These are phyloP conservation scores for Aspergillus sp. DNA, from an alignment of 2,329 filamentous ascomycete species.

Conservation along the genomic window DNA sequence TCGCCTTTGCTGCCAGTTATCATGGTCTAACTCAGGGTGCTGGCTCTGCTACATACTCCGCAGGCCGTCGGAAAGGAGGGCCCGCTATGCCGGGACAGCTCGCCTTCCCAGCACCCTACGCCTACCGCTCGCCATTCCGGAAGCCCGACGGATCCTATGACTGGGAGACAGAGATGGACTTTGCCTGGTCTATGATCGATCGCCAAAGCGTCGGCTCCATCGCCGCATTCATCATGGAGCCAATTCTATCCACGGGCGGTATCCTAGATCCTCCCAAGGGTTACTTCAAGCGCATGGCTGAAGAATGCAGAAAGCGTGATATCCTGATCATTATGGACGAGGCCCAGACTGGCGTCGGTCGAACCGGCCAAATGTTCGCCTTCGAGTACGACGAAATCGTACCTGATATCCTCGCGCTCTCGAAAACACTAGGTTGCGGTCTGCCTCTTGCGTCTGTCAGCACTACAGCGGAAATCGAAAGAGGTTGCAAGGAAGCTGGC, in stretches of 20 bases:
- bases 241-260: slow-evolving; percentile 59
- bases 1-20: slow-evolving; percentile 59
- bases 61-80: slow-evolving; percentile 21
- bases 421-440: slow-evolving; percentile 62
- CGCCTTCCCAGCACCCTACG: slow-evolving; percentile 59
- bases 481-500: slow-evolving; percentile 47
- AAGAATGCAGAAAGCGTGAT: slow-evolving; percentile 54
- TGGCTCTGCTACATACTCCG: slow-evolving; percentile 46
- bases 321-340: slow-evolving; percentile 63
- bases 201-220: slow-evolving; percentile 60
- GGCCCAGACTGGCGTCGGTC: slow-evolving; percentile 59
- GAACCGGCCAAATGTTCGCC: slow-evolving; percentile 60
- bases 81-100: slow-evolving; percentile 56
- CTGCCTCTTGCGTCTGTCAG: slow-evolving; percentile 60
- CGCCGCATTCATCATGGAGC: slow-evolving; percentile 63
- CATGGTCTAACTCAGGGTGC: slow-evolving; percentile 62
- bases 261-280: slow-evolving; percentile 61
- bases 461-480: slow-evolving; percentile 55
- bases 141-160: slow-evolving; percentile 61
- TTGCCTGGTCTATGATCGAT: slow-evolving; percentile 62
- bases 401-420: slow-evolving; percentile 61
- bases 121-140: slow-evolving; percentile 63
- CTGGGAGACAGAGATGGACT: slow-evolving; percentile 65
- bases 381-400: slow-evolving; percentile 53
- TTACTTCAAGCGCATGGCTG: slow-evolving; percentile 58